Base-by-base conservation (phyloP, 805 yeast species). In the Blastobotrys mokoenaii region DNA sequence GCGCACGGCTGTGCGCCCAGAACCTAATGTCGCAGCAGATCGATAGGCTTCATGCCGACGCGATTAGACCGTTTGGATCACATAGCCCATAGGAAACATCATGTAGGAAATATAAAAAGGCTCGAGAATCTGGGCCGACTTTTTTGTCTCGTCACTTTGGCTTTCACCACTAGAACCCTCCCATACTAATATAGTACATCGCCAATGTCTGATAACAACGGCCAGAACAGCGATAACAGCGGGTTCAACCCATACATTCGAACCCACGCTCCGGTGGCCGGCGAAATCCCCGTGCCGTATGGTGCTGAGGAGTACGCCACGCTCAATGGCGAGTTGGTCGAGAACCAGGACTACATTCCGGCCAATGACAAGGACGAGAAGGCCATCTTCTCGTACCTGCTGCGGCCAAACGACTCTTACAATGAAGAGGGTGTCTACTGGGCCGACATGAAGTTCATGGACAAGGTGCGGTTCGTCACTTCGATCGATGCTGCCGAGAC, bases 201-300 rank as follows among this genome's bases (percentile, higher is more conserved):
- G 27, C 27, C 27, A 8, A 22, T 22, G 27, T 22, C 27, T 22
- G 27, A 22, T 22, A 22, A 22, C 8, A 5, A 22, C 27, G 27
- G 27, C 8, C 27, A 22, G 27, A 22, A 8, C 8, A 22, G 27
- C 27, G 27, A 22, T 22, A 22, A 22, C 27, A 22, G 27, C 27
- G 27, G 27, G 27, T 22, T 22, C 27, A 22, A 22, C 27, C 27
- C 27, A 8, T 22, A 22, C 8, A 22, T 22, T 8, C 43, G 31
- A 16, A 65, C 56, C 51, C 67, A 64, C 45, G 57, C 47, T n/a
- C 67, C 68, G 14, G 42, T 59, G 18, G 51, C 62, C 12, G 68
- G 65, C 14, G 56, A 55, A 44, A 61, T 64, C 43, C 66, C 67
- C 17, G 60, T 62, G 17, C 68, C 68, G 20, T 56, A 60, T 46